A percentile compares a stretch with the other conserved stretches of the same genome.
phyloP scores from a whole-genome alignment of 208 protist genomes.

The Crithidia expoeki region DNA sequence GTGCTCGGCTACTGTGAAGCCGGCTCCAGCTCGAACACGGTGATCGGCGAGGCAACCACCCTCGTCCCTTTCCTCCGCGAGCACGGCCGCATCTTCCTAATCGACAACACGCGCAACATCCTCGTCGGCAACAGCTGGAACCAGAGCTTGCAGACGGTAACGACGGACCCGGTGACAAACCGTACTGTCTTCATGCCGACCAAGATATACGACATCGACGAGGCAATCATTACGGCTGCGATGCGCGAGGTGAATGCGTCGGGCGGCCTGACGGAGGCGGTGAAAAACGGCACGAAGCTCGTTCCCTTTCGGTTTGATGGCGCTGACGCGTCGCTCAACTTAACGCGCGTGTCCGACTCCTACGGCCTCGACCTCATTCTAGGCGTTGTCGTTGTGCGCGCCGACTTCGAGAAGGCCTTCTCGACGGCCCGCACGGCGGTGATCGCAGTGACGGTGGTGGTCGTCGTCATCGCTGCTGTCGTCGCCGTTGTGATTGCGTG shows the following conservation, averaged over 20 bases:
- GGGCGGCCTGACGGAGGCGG: constrained; percentile 29
- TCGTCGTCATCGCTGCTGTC: constrained; percentile 51
- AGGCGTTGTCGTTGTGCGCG: constrained; percentile 47
- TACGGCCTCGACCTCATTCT: constrained; percentile 66
- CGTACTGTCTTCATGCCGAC: constrained; percentile 18
- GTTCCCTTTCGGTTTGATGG: constrained; percentile 46
- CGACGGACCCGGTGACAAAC: constrained; percentile 14
- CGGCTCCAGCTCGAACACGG: constrained; percentile 36
- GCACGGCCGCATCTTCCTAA: constrained; percentile 61
- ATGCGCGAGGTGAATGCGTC: constrained; percentile 30
- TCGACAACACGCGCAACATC: constrained; percentile 46
- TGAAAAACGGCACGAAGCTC: constrained; percentile 28
- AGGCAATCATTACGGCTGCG: constrained; percentile 43
- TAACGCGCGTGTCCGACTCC: constrained; percentile 58
- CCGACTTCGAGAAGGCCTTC: constrained; percentile 66
- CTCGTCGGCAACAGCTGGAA: constrained; percentile 71
- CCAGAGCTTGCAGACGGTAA: constrained; percentile 29
- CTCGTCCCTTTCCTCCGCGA: constrained; percentile 52
- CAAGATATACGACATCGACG: constrained; percentile 44
- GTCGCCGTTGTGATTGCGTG: constrained; percentile 53
- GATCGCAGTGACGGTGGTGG: constrained; percentile 45
- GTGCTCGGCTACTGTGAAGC: constrained; percentile 55
- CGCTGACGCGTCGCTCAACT: constrained; percentile 41
- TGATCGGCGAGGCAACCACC: constrained; percentile 47
- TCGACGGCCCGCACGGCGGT: constrained; percentile 41